Conservation (phyloP, 331 rosid genomes). For the Saraca asoca region DNA sequence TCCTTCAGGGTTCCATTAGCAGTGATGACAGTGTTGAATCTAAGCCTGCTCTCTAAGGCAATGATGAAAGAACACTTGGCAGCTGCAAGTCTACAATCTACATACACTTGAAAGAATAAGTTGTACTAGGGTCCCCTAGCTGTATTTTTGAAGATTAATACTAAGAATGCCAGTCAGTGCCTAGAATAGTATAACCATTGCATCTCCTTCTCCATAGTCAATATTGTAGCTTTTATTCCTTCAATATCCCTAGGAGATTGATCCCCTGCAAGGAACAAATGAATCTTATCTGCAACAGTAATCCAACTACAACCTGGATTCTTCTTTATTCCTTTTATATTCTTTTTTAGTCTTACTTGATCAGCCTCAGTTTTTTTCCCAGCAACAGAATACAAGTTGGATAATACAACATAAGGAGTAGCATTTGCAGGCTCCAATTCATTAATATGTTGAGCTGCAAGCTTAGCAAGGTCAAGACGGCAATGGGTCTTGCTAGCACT, state of each 20-base stretch:
- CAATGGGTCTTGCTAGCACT: constrained; percentile 63
- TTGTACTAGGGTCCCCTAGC: background rate
- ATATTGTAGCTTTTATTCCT: constrained; percentile 37
- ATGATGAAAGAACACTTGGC: background rate
- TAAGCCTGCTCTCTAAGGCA: constrained; percentile 11
- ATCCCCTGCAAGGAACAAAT: constrained; percentile 62
- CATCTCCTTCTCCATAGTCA: constrained; percentile 44
- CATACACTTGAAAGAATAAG: background rate
- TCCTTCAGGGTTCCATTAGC: background rate
- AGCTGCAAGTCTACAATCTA: background rate
- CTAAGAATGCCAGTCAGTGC: constrained; percentile 10
- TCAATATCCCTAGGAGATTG: constrained; percentile 44
- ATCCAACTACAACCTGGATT: constrained; percentile 89
- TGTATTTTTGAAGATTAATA: background rate
- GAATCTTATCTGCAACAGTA: constrained; percentile 51
- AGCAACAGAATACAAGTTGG: constrained; percentile 54
- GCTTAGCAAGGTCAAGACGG: constrained; percentile 67
- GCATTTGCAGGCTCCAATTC: constrained; percentile 72
- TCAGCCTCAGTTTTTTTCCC: constrained; percentile 59
- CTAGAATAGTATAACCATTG: constrained; percentile 27
- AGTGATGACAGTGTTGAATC: background rate
- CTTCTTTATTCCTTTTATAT: constrained; percentile 59
- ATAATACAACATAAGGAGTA: constrained; percentile 73
- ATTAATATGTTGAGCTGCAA: constrained; percentile 59
- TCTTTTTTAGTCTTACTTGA: constrained; percentile 48